Evolutionary conservation across 108 stramenopile species (phyloP), one percentile per base, ranked within the genome.

Genomic region (Schizochytrium sp.): DNA sequence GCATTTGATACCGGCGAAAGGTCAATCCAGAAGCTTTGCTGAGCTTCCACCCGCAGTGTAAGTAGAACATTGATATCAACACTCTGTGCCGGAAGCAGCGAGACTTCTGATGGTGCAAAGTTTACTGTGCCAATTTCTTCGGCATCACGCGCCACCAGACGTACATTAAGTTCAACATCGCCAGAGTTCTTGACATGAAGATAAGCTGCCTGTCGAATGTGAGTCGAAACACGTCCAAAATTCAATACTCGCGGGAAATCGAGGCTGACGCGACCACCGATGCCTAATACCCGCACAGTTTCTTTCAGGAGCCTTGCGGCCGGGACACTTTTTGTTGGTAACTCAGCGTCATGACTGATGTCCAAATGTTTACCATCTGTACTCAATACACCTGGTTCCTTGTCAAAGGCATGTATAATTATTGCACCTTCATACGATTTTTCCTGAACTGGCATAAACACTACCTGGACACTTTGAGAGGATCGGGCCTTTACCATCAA

Each of bases 61-160:
- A 83, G 76, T n/a, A 49, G 10, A 10, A 83, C 76, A 2, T 55
- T 49, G 8, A 83, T 40, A n/a, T 83, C 50, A 1, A 55, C 76
- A n/a, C 76, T 83, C 76, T 83, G 76, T 0, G 28, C 53, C 17
- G 76, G 76, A 49, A 83, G 76, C 8, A 83, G 76, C 76, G 76
- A 17, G 17, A 83, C 38, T 38, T 55, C 53, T 0, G 53, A 40
- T n/a, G 76, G 76, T 47, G 40, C 53, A 8, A 83, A 55, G 10
- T 83, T 83, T n/a, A 83, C 10, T n/a, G 47, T 5, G 5, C 45
- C 76, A 55, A 49, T 2, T 46, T 40, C 50, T 10, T 83, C 76
- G 3, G 47, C 53, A 55, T 42, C 76, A 28, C 50, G 76, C 47
- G 53, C 15, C 2, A 83, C 53, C 0, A 83, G 28, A 10, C 50